These are phyloP conservation scores for Parathielavia appendiculata DNA, from an alignment of 495 filamentous ascomycete genomes.

Conservation along the genomic window DNA sequence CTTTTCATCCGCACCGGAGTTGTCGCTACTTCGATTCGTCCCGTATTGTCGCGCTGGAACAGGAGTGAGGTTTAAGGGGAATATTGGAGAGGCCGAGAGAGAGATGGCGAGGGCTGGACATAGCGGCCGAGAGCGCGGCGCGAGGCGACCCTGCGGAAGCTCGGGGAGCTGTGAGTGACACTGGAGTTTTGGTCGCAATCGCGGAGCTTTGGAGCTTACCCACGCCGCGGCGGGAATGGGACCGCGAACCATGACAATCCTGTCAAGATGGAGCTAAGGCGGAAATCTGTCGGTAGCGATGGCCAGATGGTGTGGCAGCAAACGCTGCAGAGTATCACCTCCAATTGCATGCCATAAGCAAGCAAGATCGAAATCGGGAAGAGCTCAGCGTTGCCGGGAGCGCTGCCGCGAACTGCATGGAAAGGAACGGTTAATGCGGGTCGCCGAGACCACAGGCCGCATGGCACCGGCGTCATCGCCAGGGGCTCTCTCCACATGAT, in stretches of 20 bases:
- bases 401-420: constrained; percentile 13
- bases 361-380: background rate
- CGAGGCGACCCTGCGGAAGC: constrained; percentile 26
- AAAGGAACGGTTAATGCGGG: background rate
- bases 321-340: constrained; percentile 25
- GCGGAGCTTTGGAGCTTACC: constrained; percentile 19
- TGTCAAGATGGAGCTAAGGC: background rate
- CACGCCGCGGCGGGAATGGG: constrained; percentile 24
- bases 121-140: constrained; percentile 16
- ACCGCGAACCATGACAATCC: constrained; percentile 23
- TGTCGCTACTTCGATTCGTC: constrained; percentile 16
- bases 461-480: constrained; percentile 16
- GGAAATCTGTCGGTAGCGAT: background rate
- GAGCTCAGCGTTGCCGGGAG: constrained; percentile 3
- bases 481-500: constrained; percentile 7
- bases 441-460: constrained; percentile 11
- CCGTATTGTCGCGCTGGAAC: constrained; percentile 19
- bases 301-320: constrained; percentile 16
- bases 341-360: constrained; percentile 18
- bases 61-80: background rate
- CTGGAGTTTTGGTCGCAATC: background rate
- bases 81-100: background rate
- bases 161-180: constrained; percentile 26
- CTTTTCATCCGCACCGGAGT: constrained; percentile 9
- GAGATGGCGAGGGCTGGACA: constrained; percentile 7